Percentiles rank a stretch among this genome's conserved stretches.
These are phyloP conservation scores for Nakaseomyces kungkrabaensis DNA, from an alignment of 1,139 yeast genomes.

Conservation along the genomic window DNA sequence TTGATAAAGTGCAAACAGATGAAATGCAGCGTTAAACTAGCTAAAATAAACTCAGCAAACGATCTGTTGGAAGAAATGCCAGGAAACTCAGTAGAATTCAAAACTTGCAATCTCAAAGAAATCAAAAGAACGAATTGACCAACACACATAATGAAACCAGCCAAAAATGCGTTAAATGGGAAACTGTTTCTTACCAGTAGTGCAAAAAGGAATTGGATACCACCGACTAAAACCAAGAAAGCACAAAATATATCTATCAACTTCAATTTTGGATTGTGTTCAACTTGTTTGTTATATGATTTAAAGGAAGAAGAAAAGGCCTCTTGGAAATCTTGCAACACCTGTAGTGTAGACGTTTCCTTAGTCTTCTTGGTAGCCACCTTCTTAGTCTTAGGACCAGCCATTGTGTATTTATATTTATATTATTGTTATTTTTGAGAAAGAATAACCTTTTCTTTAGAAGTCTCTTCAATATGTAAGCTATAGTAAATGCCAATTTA, in stretches of 20 bases:
- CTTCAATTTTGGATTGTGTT: constrained; percentile 35
- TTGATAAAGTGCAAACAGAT: constrained; percentile 86
- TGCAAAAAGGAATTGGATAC: constrained; percentile 69
- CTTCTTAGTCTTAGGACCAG: constrained; percentile 2
- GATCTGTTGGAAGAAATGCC: constrained; percentile 67
- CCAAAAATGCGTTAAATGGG: constrained; percentile 94
- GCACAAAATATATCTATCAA: constrained; percentile 70
- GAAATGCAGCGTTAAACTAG: constrained; percentile 82
- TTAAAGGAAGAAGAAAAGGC: constrained; percentile 41
- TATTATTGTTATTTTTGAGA: too few species aligned
- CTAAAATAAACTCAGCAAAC: constrained; percentile 80
- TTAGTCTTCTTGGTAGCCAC: neutral
- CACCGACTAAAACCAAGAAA: constrained; percentile 66
- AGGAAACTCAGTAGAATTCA: constrained; percentile 34
- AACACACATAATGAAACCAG: constrained; percentile 86
- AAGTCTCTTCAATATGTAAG: too few species aligned
- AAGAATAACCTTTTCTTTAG: too few species aligned
- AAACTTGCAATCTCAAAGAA: constrained; percentile 64
- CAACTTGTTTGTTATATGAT: constrained; percentile 35
- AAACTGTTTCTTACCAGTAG: constrained; percentile 65
- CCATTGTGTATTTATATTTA: neutral
- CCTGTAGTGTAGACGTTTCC: neutral
- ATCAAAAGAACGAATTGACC: constrained; percentile 90
- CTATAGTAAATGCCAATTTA: too few species aligned
- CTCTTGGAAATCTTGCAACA: constrained; percentile 36